These are phyloP conservation scores for Kazachstania psychrophila DNA, from an alignment of 805 yeast species.

Conservation along the genomic window DNA sequence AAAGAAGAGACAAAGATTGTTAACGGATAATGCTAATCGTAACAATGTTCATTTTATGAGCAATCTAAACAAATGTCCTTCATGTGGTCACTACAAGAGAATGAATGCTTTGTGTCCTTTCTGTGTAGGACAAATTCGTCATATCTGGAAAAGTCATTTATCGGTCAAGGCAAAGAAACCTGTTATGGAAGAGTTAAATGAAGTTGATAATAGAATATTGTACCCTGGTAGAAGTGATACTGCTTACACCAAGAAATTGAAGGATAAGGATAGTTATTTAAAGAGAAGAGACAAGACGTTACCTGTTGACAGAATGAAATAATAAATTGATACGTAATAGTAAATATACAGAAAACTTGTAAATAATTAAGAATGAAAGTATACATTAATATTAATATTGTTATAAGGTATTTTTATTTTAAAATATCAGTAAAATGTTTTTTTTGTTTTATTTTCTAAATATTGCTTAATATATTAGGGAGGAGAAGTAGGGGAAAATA, in stretches of 20 bases:
- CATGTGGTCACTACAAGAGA: conserved; percentile 88
- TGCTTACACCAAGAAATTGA: conserved; percentile 36
- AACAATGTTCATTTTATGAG: conserved; percentile 71
- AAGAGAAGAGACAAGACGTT: conserved; percentile 46
- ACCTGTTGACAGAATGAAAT: conserved; percentile 36
- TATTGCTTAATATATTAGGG: too few relatives aligned
- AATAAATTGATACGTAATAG: not conserved
- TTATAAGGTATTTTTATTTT: too few relatives aligned
- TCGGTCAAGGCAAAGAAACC: conserved; percentile 16
- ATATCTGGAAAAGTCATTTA: conserved; percentile 49
- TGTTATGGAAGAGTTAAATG: conserved; percentile 30
- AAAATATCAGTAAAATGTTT: too few relatives aligned
- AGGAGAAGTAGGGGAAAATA: too few relatives aligned
- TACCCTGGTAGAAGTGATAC: conserved; percentile 65
- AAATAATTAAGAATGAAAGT: not conserved
- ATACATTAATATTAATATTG: not conserved
- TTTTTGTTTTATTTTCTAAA: too few relatives aligned
- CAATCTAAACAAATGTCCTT: conserved; percentile 82
- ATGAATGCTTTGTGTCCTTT: conserved; percentile 88
- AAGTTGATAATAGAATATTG: conserved; percentile 51
- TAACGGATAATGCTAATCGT: conserved; percentile 47
- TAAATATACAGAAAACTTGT: too few relatives aligned
- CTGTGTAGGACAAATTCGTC: conserved; percentile 75
- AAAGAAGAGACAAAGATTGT: conserved; percentile 73
- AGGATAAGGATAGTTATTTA: conserved; percentile 47